Base-by-base conservation (phyloP, 2,329 filamentous ascomycete species). In the Cladosporium sp. region DNA sequence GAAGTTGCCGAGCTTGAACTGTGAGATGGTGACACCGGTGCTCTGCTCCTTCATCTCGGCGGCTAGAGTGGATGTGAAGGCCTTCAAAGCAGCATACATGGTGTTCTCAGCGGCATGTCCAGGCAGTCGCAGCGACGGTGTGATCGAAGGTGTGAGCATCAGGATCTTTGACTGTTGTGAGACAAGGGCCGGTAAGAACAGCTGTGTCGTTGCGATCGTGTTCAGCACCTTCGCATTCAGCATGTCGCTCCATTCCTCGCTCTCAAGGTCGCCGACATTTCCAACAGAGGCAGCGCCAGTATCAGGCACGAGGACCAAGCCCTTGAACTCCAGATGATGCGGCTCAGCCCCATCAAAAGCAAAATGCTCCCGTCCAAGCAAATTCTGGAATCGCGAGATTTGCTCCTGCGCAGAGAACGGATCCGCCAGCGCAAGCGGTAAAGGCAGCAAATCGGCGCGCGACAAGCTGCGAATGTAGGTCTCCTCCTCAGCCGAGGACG, bases 191-290 rank as follows among this genome's bases (percentile, higher is more conserved):
- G 80, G 78, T 8, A 97, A 81, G 76, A 97, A 94, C 55, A 90
- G 84, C 75, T 97, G 92, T 39, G 92, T 87, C 5, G 89, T 92
- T 55, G 96, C 83, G 65, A 97, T 91, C 1, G 93, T 93, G 59
- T 92, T 89, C 57, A 97, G 82, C 12, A 99, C 83, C 69, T 96
- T 92, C 15, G 91, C 93, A 74, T 97, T 96, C 73, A 97, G 86
- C 36, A 92, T 88, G 70, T 97, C 91, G 63, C 90, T 90, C 78
- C 96, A 94, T 67, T 85, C 87, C 30, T 90, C 89, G 0, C 90
- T 87, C 6, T 90, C 86, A 60, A 97, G 88, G 3, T 90, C 92
- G 62, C 92, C 90, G 62, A 97, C 88, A 19, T 90, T 89, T 3
- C 89, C 90, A 25, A 88, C 87, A 55, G 90, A 88, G 73, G 92